phyloP scores from a whole-genome alignment of 2,329 filamentous ascomycete genomes.

The Epicoccum sorghinum region DNA sequence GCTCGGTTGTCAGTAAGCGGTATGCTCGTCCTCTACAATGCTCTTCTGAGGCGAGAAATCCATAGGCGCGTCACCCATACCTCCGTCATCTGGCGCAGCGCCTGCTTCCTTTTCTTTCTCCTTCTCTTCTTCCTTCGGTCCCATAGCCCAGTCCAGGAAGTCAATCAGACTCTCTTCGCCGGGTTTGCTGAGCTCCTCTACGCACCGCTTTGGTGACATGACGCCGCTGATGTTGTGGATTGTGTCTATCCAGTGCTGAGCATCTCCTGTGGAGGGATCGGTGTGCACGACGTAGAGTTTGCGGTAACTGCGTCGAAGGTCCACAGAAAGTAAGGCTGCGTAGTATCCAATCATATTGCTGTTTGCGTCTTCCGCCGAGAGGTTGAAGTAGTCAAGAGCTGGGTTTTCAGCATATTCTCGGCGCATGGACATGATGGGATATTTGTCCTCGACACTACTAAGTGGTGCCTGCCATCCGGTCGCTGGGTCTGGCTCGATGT shows the following conservation, averaged over 20 bases:
- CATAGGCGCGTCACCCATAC: not conserved
- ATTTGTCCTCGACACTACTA: conserved; percentile 29
- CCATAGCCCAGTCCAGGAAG: conserved; percentile 35
- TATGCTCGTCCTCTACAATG: not conserved
- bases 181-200: conserved; percentile 30
- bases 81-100: not conserved
- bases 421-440: conserved; percentile 39
- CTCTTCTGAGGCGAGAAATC: not conserved
- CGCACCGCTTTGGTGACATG: conserved; percentile 35
- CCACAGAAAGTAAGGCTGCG: conserved; percentile 24
- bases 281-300: conserved; percentile 43
- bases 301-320: conserved; percentile 36
- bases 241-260: conserved; percentile 29
- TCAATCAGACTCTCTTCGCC: conserved; percentile 32
- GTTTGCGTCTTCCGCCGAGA: conserved; percentile 31
- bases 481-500: conserved; percentile 35
- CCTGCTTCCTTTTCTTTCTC: not conserved
- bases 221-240: conserved; percentile 36
- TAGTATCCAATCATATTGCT: conserved; percentile 35
- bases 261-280: conserved; percentile 21
- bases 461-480: not conserved
- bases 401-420: conserved; percentile 23
- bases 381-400: conserved; percentile 33
- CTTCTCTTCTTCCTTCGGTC: conserved; percentile 4
- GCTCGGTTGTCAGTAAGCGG: not conserved